phyloP scores from a whole-genome alignment of 371 early-diverging fungal species.

The Rhizopus microsporus region DNA sequence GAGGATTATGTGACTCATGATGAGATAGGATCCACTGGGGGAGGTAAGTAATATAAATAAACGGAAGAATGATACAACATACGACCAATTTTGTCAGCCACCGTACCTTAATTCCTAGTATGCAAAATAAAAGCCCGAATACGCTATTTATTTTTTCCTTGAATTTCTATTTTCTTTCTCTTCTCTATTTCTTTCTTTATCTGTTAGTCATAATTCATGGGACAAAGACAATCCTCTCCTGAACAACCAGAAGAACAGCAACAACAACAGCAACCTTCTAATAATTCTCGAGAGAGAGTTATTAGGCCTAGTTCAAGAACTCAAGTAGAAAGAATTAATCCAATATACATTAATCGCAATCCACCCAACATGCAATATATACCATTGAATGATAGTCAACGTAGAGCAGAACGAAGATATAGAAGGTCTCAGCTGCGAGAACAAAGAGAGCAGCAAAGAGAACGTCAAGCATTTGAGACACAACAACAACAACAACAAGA shows the following conservation, averaged over 20 bases:
- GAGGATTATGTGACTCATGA: too few relatives aligned
- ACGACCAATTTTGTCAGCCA: too few relatives aligned
- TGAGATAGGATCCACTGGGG: too few relatives aligned
- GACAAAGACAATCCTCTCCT: slow-evolving; percentile 22
- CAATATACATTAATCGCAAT: not conserved
- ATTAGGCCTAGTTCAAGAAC: slow-evolving; percentile 14
- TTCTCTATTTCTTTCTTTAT: slow-evolving; percentile 1
- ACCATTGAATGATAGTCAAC: slow-evolving; percentile 14
- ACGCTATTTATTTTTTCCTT: not conserved
- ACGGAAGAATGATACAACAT: too few relatives aligned
- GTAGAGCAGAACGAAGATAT: slow-evolving; percentile 16
- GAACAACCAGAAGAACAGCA: slow-evolving; percentile 6
- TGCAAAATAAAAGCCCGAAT: not conserved
- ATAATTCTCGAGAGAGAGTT: slow-evolving; percentile 9
- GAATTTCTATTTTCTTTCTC: slow-evolving; percentile 1
- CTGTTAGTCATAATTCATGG: slow-evolving; percentile 12
- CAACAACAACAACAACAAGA: not conserved
- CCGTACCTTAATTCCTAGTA: not conserved
- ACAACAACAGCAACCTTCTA: slow-evolving; percentile 1
- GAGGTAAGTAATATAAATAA: too few relatives aligned
- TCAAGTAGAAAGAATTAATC: slow-evolving; percentile 9
- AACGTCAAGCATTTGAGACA: not conserved
- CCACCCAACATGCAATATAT: slow-evolving; percentile 1
- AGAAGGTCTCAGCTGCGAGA: slow-evolving; percentile 16
- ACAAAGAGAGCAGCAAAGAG: not conserved